phyloP scores from a whole-genome alignment of 1,284 basidiomycete genomes.

The Microbotryum scabiosae region DNA sequence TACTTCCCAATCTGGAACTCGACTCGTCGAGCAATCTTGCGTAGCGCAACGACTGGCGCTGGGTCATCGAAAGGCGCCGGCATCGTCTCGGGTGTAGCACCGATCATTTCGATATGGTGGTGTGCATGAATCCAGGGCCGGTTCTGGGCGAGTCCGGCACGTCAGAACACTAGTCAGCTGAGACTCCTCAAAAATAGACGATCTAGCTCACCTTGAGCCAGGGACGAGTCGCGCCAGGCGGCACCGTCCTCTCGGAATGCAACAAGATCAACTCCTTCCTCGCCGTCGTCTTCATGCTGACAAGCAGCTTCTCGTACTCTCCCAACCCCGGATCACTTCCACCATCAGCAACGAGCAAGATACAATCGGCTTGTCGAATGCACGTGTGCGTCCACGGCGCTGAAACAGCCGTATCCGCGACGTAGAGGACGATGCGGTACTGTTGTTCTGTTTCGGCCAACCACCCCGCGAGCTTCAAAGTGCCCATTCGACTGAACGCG shows the following conservation, averaged over 20 bases:
- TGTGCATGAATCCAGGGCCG: slow-evolving; percentile 93
- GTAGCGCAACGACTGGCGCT: slow-evolving; percentile 71
- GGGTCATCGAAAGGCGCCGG: slow-evolving; percentile 59
- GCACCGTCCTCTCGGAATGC: slow-evolving; percentile 81
- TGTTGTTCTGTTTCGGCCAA: slow-evolving; percentile 89
- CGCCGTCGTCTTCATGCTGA: slow-evolving; percentile 94
- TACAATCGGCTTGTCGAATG: slow-evolving; percentile 87
- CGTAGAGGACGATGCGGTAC: slow-evolving; percentile 82
- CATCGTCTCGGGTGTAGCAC: slow-evolving; percentile 33
- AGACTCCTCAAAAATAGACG: background rate
- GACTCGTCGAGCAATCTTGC: slow-evolving; percentile 73
- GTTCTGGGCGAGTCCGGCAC: slow-evolving; percentile 46
- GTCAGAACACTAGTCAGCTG: background rate
- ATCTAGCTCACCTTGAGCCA: slow-evolving; percentile 72
- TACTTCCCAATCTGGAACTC: slow-evolving; percentile 83
- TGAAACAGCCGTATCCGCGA: slow-evolving; percentile 82
- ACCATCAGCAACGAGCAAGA: slow-evolving; percentile 77
- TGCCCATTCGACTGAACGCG: slow-evolving; percentile 88
- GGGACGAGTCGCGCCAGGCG: slow-evolving; percentile 83
- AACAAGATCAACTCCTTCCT: slow-evolving; percentile 91
- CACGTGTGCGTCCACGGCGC: slow-evolving; percentile 97
- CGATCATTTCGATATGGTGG: slow-evolving; percentile 78
- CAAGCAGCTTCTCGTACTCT: slow-evolving; percentile 67
- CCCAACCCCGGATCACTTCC: slow-evolving; percentile 59
- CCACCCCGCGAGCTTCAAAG: slow-evolving; percentile 87